Percentiles rank a stretch among this genome's conserved stretches.
These are phyloP conservation scores for Periconia sp. DNA, from an alignment of 2,329 filamentous ascomycete genomes.

Conservation along the genomic window DNA sequence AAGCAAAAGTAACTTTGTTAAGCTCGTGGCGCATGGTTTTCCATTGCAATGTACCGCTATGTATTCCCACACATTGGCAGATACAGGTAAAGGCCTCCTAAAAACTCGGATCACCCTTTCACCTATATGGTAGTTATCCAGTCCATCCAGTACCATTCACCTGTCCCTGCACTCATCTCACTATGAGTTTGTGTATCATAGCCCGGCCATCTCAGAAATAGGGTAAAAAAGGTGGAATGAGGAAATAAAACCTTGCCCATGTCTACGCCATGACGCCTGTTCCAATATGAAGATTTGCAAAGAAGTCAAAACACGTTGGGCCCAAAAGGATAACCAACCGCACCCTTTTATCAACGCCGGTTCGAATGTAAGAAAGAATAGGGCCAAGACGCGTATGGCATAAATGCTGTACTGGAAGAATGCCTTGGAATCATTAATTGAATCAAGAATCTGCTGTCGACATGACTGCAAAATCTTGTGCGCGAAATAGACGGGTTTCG, in stretches of 20 bases:
- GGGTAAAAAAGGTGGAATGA: constrained; percentile 30
- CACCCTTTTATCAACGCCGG: constrained; percentile 40
- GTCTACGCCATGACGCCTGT: constrained; percentile 29
- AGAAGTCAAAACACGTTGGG: constrained; percentile 21
- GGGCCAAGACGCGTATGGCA: constrained; percentile 38
- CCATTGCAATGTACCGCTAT: not conserved
- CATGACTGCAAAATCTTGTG: not conserved
- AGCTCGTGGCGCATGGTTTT: not conserved
- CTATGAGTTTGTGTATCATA: constrained; percentile 32
- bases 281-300: constrained; percentile 21
- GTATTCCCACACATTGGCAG: not conserved
- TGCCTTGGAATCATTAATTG: constrained; percentile 16
- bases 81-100: not conserved
- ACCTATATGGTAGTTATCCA: not conserved
- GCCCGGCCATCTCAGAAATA: constrained; percentile 37
- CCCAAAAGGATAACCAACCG: constrained; percentile 26
- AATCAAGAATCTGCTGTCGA: constrained; percentile 1
- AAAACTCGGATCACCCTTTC: not conserved
- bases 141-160: not conserved
- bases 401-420: constrained; percentile 24
- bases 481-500: not conserved
- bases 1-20: not conserved
- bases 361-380: constrained; percentile 16
- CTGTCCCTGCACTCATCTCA: constrained; percentile 22
- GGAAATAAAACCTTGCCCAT: constrained; percentile 11